Conservation (phyloP, 306 rosid species). For the Fragaria vesca region DNA sequence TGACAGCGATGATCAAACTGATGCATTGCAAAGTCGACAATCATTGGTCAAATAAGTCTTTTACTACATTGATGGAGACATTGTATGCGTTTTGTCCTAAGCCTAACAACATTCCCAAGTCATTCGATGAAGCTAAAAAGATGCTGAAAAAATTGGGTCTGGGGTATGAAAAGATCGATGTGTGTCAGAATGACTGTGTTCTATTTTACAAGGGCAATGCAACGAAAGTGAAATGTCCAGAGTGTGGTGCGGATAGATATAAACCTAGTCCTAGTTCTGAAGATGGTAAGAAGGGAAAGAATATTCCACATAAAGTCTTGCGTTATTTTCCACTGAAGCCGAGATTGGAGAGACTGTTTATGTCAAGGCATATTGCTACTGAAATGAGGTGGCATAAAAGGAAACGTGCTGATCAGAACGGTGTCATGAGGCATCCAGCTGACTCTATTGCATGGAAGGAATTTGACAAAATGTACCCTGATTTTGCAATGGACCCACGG, state of each 20-base stretch:
- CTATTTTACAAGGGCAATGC: not conserved
- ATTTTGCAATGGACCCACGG: not conserved
- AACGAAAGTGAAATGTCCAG: not conserved
- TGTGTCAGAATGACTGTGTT: conserved; percentile 3
- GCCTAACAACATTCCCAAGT: not conserved
- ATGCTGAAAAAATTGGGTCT: not conserved
- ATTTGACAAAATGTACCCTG: not conserved
- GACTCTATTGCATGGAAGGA: not conserved
- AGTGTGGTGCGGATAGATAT: not conserved
- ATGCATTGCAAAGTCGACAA: too few species aligned
- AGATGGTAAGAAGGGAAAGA: not conserved
- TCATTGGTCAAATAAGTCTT: too few species aligned
- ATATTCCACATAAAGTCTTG: not conserved
- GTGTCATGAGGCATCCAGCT: not conserved
- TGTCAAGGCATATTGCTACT: not conserved
- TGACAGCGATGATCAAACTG: too few species aligned
- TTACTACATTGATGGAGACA: too few species aligned
- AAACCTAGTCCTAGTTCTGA: not conserved
- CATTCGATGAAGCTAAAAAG: not conserved
- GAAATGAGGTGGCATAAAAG: not conserved
- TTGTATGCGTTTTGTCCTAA: not conserved
- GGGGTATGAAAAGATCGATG: not conserved
- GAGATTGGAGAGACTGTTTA: not conserved
- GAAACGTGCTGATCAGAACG: not conserved
- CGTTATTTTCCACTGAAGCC: not conserved